Conservation (phyloP, 2,329 filamentous ascomycete species). For the Alternaria novae-zelandiae region DNA sequence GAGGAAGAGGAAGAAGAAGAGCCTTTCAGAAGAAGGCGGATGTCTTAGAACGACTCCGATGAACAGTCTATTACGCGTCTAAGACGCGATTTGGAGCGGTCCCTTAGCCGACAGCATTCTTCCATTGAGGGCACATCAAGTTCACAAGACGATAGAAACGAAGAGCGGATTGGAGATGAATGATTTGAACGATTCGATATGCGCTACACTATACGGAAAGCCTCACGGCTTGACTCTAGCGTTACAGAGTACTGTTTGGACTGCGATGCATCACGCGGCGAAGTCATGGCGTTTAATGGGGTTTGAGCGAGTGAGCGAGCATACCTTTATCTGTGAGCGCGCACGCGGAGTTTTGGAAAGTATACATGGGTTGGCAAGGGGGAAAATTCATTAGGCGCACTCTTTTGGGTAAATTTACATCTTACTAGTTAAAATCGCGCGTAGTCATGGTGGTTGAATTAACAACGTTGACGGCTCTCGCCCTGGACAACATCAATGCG, state of each 20-base stretch:
- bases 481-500: neutral
- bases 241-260: neutral
- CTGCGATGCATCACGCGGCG: conserved; percentile 9
- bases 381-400: neutral
- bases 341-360: conserved; percentile 8
- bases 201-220: neutral
- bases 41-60: conserved; percentile 28
- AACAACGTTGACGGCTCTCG: neutral
- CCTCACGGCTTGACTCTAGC: neutral
- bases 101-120: conserved; percentile 9
- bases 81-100: conserved; percentile 16
- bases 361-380: conserved; percentile 1
- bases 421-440: neutral
- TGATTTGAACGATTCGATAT: neutral
- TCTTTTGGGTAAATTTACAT: neutral
- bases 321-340: neutral
- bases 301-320: neutral
- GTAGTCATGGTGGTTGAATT: neutral
- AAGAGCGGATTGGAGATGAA: neutral
- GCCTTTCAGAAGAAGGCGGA: conserved; percentile 29
- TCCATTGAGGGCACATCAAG: neutral
- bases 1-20: conserved; percentile 29
- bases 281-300: conserved; percentile 3
- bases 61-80: conserved; percentile 10
- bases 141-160: neutral